A percentile compares a stretch with the other conserved stretches of the same genome.
These are phyloP conservation scores for Penicillium digitatum DNA, from an alignment of 2,329 filamentous ascomycete genomes.

Conservation along the genomic window DNA sequence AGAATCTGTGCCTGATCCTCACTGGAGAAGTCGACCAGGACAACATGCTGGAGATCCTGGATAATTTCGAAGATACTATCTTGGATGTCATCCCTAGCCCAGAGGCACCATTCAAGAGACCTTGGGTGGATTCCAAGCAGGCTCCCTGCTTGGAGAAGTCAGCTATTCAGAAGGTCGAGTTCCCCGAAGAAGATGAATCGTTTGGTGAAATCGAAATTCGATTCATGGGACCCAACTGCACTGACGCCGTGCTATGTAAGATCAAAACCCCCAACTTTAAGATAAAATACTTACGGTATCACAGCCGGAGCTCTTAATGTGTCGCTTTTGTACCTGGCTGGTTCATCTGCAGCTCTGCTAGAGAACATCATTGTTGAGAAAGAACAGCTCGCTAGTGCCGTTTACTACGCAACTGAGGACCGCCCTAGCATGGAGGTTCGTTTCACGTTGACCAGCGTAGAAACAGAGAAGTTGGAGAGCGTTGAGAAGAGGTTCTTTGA, in stretches of 20 bases:
- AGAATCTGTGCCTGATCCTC: constrained; percentile 85
- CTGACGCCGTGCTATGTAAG: constrained; percentile 59
- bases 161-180: constrained; percentile 73
- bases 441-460: constrained; percentile 81
- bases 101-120: constrained; percentile 72
- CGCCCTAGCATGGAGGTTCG: constrained; percentile 79
- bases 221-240: constrained; percentile 82
- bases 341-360: constrained; percentile 85
- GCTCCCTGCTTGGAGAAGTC: constrained; percentile 69
- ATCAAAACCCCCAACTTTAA: constrained; percentile 1
- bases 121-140: constrained; percentile 85
- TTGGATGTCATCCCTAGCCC: constrained; percentile 73
- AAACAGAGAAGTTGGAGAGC: constrained; percentile 74
- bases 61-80: constrained; percentile 84
- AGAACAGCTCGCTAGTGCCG: constrained; percentile 83
- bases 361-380: constrained; percentile 91
- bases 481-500: constrained; percentile 84
- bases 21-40: constrained; percentile 87
- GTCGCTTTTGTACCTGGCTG: constrained; percentile 79
- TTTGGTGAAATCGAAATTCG: constrained; percentile 81
- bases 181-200: constrained; percentile 94
- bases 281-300: constrained; percentile 18
- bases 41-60: constrained; percentile 73
- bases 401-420: constrained; percentile 73
- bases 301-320: constrained; percentile 69